Evolutionary conservation across 1,284 basidiomycete genomes (phyloP).

Genomic region (Salmacisia buchloeana): DNA sequence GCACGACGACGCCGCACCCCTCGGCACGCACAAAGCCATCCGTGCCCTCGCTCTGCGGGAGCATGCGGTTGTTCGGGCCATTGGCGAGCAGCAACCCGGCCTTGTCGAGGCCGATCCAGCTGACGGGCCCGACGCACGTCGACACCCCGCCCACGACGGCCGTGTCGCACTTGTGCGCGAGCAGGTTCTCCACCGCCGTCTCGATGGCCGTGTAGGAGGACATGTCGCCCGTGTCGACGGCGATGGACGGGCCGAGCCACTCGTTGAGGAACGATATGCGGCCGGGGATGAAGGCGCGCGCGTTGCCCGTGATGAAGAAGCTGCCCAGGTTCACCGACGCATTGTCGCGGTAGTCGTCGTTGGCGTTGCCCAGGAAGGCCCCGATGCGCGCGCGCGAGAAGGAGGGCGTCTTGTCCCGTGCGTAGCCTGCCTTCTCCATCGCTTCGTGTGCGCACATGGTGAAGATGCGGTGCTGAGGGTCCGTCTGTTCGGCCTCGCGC

Average conservation of each 20-base stretch:
- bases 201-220: constrained; percentile 24
- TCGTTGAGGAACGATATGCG: constrained; percentile 23
- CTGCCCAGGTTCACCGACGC: constrained; percentile 26
- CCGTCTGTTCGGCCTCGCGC: constrained; percentile 33
- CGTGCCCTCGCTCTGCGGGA: too few species aligned
- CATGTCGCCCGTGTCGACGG: constrained; percentile 26
- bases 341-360: constrained; percentile 37
- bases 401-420: constrained; percentile 13
- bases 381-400: constrained; percentile 27
- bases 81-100: constrained; percentile 21
- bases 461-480: constrained; percentile 28
- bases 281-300: constrained; percentile 32
- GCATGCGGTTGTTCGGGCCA: constrained; percentile 21
- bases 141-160: constrained; percentile 27
- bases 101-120: constrained; percentile 33
- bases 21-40: constrained; percentile 31
- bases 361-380: constrained; percentile 23
- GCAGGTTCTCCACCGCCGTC: constrained; percentile 22
- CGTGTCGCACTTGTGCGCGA: constrained; percentile 27
- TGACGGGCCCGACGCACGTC: constrained; percentile 26
- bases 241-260: constrained; percentile 26
- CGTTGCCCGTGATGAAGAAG: constrained; percentile 36
- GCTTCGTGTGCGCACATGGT: constrained; percentile 31
- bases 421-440: constrained; percentile 26
- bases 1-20: constrained; percentile 25